Conservation (phyloP, 495 filamentous ascomycete genomes). For the Penicillium cinerascens region DNA sequence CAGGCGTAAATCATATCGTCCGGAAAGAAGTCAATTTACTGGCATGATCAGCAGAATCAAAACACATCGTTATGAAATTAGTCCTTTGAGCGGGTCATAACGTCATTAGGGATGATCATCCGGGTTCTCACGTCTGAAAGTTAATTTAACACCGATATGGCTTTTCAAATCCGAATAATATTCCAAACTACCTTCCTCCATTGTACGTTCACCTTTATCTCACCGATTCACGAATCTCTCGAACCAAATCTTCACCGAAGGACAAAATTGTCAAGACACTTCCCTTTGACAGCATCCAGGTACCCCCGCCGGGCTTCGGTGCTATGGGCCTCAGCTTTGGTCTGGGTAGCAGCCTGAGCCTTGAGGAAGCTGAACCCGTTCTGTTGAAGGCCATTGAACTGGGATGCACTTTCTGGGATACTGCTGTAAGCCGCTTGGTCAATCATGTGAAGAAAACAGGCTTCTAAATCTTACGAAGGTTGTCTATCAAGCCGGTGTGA, state of each 20-base stretch:
- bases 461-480: constrained; percentile 27
- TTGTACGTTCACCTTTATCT: background rate
- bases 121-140: background rate
- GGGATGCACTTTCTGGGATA: constrained; percentile 54
- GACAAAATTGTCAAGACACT: constrained; percentile 42
- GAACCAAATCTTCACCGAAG: background rate
- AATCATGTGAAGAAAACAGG: background rate
- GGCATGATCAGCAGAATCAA: too few relatives aligned
- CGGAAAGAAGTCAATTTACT: too few relatives aligned
- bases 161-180: background rate
- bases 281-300: constrained; percentile 37
- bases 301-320: constrained; percentile 43
- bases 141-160: background rate
- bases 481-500: constrained; percentile 45
- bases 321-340: constrained; percentile 46
- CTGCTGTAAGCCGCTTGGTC: constrained; percentile 33
- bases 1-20: too few relatives aligned
- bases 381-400: constrained; percentile 48
- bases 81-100: background rate
- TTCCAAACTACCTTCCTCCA: background rate
- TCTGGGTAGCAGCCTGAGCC: constrained; percentile 37
- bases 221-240: background rate
- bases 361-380: constrained; percentile 49
- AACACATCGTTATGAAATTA: too few relatives aligned
- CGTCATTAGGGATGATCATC: background rate